Base-by-base conservation (phyloP, 345 rosid species). In the Luvunga scandens region DNA sequence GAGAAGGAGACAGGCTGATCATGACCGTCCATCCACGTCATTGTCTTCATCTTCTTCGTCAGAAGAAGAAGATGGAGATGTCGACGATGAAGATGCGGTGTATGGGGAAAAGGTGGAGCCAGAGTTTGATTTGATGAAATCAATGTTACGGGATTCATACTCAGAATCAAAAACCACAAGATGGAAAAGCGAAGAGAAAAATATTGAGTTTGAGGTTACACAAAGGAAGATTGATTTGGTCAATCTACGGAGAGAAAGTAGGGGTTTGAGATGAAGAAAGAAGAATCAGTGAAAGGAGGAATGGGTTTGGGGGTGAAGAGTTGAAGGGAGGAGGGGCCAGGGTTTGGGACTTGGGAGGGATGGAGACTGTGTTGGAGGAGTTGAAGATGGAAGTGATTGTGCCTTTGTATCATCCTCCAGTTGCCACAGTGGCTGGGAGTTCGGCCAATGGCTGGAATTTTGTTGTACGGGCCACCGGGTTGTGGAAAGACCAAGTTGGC, bases 271-370 rank as follows among this genome's bases (percentile, higher is more conserved):
- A 12, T 74, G 69, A 80, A 73, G 28, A 85, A 80, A 66, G 85
- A 71, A 30, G 85, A 71, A 30, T 27, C 5, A 4, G 75, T 64
- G 21, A 80, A 80, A 69, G 75, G 38, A 34, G 73, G 48, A 42
- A 73, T 78, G 45, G 81, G 66, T 33, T 61, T 77, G 48, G 84
- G 82, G 80, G 31, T 77, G 75, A 84, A 75, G 85, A 65, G 39
- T 77, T 71, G 64, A 81, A 77, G 13, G 85, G 78, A 78, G 56
- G 89, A 85, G 48, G 94, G 97, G 25, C 97, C 94, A 18, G 83
- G 83, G 71, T 92, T 96, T 84, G 77, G 77, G 98, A 96, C 78
- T 90, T 96, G 56, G 99, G 98, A 62, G 98, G 98, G n/a, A 87
- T 96, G 85, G 70, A 61, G 33, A 81, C 67, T 2, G 87, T 92